These are phyloP conservation scores for Solanum dulcamara DNA, from an alignment of 257 asterid species.

Conservation along the genomic window DNA sequence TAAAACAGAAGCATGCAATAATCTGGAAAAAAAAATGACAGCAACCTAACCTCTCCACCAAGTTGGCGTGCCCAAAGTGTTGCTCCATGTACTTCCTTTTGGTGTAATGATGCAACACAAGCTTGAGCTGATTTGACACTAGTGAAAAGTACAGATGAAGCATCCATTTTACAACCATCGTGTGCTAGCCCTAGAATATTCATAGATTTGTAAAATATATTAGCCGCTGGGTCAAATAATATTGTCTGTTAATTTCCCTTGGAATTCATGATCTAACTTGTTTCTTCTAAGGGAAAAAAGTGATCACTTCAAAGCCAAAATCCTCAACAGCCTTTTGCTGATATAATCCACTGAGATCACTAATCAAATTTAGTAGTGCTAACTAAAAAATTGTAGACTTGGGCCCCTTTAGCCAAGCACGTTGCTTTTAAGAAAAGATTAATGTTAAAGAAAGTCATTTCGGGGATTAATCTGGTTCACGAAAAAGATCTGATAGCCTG, in stretches of 20 bases:
- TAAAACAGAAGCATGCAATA: background rate
- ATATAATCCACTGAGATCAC: background rate
- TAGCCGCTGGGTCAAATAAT: background rate
- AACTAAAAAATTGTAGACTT: background rate
- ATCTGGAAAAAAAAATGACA: background rate
- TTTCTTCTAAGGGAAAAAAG: background rate
- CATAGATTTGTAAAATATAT: slow-evolving; percentile 4
- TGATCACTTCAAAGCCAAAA: background rate
- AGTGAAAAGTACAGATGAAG: slow-evolving; percentile 65
- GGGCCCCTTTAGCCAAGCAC: background rate
- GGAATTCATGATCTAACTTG: background rate
- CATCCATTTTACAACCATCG: slow-evolving; percentile 76
- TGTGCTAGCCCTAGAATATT: slow-evolving; percentile 51
- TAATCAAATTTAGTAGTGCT: background rate
- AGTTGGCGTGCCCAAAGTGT: slow-evolving; percentile 95
- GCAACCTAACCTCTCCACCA: slow-evolving; percentile 83
- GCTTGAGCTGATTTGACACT: slow-evolving; percentile 88
- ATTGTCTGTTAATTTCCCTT: background rate
- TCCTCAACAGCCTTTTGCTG: background rate
- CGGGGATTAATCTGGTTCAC: background rate
- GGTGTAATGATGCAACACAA: slow-evolving; percentile 83
- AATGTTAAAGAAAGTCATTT: background rate
- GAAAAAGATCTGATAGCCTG: background rate
- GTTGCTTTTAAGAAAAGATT: background rate
- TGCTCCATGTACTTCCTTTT: slow-evolving; percentile 59